These are phyloP conservation scores for Leavenworthia alabamica DNA, from an alignment of 345 rosid species.

Conservation along the genomic window DNA sequence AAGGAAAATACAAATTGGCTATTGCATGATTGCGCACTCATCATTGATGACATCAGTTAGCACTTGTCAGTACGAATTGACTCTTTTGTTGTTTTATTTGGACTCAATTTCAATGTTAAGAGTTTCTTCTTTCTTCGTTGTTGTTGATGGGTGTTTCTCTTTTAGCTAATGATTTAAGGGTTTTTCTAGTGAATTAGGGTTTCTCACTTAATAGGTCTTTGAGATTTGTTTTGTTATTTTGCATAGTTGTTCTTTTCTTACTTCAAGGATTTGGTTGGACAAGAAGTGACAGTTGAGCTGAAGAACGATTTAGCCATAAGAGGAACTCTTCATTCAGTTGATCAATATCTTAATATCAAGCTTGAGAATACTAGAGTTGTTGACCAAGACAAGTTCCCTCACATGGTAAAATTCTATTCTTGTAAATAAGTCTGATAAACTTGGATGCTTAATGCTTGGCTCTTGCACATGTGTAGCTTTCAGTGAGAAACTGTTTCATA, in stretches of 20 bases:
- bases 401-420: too few species aligned
- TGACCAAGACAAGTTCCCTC: slow-evolving; percentile 98
- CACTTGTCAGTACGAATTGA: neutral
- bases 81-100: neutral
- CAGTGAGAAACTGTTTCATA: slow-evolving; percentile 97
- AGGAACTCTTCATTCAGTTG: slow-evolving; percentile 98
- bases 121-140: too few species aligned
- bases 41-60: slow-evolving; percentile 9
- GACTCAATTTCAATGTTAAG: too few species aligned
- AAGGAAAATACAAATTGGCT: neutral
- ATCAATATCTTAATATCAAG: slow-evolving; percentile 98
- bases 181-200: neutral
- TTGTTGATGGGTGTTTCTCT: too few species aligned
- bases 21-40: slow-evolving; percentile 18
- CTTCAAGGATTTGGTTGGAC: slow-evolving; percentile 98
- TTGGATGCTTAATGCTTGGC: too few species aligned
- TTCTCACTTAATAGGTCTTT: too few species aligned
- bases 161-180: neutral
- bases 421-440: too few species aligned
- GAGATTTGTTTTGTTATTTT: neutral
- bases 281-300: slow-evolving; percentile 98
- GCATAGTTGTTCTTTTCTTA: slow-evolving; percentile 96
- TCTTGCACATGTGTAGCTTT: too few species aligned
- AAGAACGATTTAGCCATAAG: slow-evolving; percentile 98
- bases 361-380: slow-evolving; percentile 99